These are phyloP conservation scores for Pyrus hybrid DNA, from an alignment of 331 rosid genomes.

Conservation along the genomic window DNA sequence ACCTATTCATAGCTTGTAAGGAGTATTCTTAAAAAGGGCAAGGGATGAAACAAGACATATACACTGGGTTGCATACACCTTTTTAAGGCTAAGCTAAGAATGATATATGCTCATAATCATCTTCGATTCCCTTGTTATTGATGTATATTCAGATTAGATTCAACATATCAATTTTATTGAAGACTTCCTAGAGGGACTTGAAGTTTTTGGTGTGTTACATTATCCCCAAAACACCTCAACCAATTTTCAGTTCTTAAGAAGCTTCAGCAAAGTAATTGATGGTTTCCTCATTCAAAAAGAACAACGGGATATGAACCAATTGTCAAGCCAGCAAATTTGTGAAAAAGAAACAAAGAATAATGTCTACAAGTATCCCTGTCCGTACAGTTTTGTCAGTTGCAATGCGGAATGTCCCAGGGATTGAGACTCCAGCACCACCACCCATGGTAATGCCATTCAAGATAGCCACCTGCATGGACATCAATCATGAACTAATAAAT, in stretches of 20 bases:
- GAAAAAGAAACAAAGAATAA: not conserved
- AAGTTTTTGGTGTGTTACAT: not conserved
- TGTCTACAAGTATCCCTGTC: not conserved
- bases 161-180: not conserved
- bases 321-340: not conserved
- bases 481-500: constrained; percentile 5
- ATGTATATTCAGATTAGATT: not conserved
- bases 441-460: constrained; percentile 94
- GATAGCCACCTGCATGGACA: constrained; percentile 64
- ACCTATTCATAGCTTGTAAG: not conserved
- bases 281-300: not conserved
- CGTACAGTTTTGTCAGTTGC: constrained; percentile 89
- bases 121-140: not conserved
- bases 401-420: constrained; percentile 79
- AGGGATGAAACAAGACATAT: not conserved
- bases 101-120: not conserved
- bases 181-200: not conserved
- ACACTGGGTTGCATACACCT: not conserved
- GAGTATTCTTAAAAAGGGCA: not conserved
- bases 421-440: constrained; percentile 92
- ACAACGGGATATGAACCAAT: not conserved
- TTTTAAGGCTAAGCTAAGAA: not conserved
- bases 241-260: not conserved
- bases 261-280: not conserved
- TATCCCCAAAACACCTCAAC: not conserved